These are phyloP conservation scores for Phtheirospermum japonicum DNA, from an alignment of 257 asterid species.

Conservation along the genomic window DNA sequence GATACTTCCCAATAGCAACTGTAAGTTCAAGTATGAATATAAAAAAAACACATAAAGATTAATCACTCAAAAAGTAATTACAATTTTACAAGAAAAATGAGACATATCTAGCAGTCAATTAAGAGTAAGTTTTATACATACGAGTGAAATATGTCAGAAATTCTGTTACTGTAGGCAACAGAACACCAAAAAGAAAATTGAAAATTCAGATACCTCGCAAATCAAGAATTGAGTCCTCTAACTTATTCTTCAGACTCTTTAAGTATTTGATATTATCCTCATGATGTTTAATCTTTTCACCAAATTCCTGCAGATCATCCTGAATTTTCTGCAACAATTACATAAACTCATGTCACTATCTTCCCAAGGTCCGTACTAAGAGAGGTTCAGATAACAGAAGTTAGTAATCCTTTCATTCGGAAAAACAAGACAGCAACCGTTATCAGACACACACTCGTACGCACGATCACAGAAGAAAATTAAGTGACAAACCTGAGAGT, in stretches of 20 bases:
- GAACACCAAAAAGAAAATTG: neutral
- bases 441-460: constrained; percentile 8
- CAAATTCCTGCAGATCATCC: constrained; percentile 56
- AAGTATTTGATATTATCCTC: constrained; percentile 59
- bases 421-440: neutral
- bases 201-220: constrained; percentile 44
- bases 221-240: constrained; percentile 62
- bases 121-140: neutral
- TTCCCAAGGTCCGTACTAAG: constrained; percentile 6
- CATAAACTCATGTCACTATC: constrained; percentile 16
- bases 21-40: constrained; percentile 15
- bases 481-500: constrained; percentile 47
- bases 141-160: no score
- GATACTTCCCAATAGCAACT: constrained; percentile 66
- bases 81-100: constrained; percentile 1
- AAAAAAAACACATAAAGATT: constrained; percentile 3
- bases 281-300: constrained; percentile 59
- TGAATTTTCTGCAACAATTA: constrained; percentile 55
- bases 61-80: constrained; percentile 2
- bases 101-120: constrained; percentile 1
- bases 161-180: no score
- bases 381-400: constrained; percentile 8
- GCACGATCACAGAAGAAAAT: constrained; percentile 2
- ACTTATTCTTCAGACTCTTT: constrained; percentile 35
- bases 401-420: neutral